phyloP scores from a whole-genome alignment of 2,329 filamentous ascomycete genomes.

The Apiospora phragmitis region DNA sequence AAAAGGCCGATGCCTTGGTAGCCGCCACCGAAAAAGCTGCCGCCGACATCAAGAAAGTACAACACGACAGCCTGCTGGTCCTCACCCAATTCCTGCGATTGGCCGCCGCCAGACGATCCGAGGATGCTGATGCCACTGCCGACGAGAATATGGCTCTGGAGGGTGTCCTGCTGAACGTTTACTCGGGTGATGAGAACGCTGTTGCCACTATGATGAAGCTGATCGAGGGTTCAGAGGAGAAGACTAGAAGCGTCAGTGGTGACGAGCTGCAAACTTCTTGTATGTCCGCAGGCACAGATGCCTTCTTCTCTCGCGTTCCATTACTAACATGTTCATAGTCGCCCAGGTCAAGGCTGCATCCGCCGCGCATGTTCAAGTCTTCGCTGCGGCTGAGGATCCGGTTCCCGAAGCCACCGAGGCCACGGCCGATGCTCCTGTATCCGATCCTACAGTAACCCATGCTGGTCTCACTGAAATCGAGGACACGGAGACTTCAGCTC shows the following conservation, averaged over 20 bases:
- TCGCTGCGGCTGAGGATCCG: slow-evolving; percentile 35
- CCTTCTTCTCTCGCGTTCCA: neutral
- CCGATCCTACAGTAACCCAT: slow-evolving; percentile 68
- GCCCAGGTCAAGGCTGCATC: slow-evolving; percentile 58
- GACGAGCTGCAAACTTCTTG: slow-evolving; percentile 70
- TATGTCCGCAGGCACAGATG: slow-evolving; percentile 44
- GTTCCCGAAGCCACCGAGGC: slow-evolving; percentile 32
- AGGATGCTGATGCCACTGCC: slow-evolving; percentile 62
- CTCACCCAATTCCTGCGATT: slow-evolving; percentile 80
- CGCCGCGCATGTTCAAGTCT: slow-evolving; percentile 48
- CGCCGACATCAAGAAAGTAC: slow-evolving; percentile 53
- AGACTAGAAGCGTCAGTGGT: slow-evolving; percentile 64
- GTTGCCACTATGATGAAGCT: slow-evolving; percentile 77
- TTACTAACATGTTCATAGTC: slow-evolving; percentile 36
- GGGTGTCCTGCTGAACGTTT: slow-evolving; percentile 75
- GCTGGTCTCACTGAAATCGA: slow-evolving; percentile 70
- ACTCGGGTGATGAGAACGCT: slow-evolving; percentile 74
- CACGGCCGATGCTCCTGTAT: slow-evolving; percentile 36
- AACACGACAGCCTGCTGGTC: slow-evolving; percentile 66
- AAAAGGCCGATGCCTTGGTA: slow-evolving; percentile 53
- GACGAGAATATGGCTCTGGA: slow-evolving; percentile 82
- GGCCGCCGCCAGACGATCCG: slow-evolving; percentile 72
- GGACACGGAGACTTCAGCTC: slow-evolving; percentile 30
- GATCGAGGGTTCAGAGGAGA: slow-evolving; percentile 70
- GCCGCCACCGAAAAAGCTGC: slow-evolving; percentile 57